phyloP scores from a whole-genome alignment of 73 alveolate genomes.

The Paramecium octaurelia region DNA sequence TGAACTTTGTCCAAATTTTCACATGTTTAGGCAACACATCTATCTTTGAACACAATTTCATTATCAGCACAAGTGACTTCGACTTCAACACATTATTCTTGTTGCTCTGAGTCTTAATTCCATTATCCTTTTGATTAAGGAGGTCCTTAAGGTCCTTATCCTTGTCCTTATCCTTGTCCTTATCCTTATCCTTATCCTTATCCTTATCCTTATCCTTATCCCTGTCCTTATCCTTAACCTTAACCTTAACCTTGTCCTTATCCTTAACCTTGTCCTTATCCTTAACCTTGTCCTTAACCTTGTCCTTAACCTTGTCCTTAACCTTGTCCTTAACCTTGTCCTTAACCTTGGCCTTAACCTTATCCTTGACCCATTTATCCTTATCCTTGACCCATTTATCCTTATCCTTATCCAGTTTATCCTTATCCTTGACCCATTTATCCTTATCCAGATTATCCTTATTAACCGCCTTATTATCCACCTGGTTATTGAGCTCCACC shows the following conservation, averaged over 20 bases:
- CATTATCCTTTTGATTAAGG: conserved; percentile 7
- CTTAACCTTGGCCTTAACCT: background rate
- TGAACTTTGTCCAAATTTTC: background rate
- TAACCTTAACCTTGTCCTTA: background rate
- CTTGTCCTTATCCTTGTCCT: background rate
- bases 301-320: background rate
- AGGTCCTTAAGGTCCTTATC: background rate
- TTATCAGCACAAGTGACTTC: background rate
- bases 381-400: background rate
- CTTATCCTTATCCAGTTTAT: background rate
- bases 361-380: background rate
- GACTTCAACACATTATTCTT: background rate
- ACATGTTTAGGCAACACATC: background rate
- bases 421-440: background rate
- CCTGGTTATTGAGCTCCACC: background rate
- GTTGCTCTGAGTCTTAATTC: background rate
- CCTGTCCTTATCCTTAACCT: background rate
- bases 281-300: background rate
- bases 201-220: background rate
- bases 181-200: background rate
- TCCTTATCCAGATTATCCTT: background rate
- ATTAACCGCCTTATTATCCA: background rate
- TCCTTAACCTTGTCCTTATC: background rate
- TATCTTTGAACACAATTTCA: background rate
- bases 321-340: background rate